Evolutionary conservation across 805 yeast genomes (phyloP), one percentile per base, ranked within the genome.

Genomic region (Kuraishia molischiana): DNA sequence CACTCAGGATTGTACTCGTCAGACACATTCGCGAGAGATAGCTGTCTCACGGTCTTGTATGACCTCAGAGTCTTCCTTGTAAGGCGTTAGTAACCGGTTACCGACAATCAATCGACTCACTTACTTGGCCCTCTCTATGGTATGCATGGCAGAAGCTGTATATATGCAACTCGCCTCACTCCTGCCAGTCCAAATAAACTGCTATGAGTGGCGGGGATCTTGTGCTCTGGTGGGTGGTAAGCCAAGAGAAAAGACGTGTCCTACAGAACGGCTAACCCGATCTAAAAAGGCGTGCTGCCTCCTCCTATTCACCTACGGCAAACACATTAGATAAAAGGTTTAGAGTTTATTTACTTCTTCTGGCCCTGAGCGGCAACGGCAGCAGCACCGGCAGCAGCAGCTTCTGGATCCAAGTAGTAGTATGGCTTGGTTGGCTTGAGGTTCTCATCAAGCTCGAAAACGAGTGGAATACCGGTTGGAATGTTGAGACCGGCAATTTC

Each of bases 311-410:
- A n/a, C n/a, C n/a, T n/a, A n/a, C n/a, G n/a, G n/a, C n/a, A n/a
- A n/a, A n/a, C n/a, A n/a, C n/a, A n/a, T n/a, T n/a, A n/a, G n/a
- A n/a, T n/a, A n/a, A n/a, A n/a, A n/a, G n/a, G n/a, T n/a, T n/a
- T n/a, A n/a, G n/a, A n/a, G n/a, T 17, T 5, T 10, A 29, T 21
- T 43, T 61, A 67, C 53, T 74, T 73, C 71, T 75, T 77, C 62
- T 72, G 72, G 64, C 97, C 97, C 73, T 89, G 97, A 55, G 85
- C 85, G 55, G 97, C 97, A 54, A 89, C 97, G 44, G 96, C 96
- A 59, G 97, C 97, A 50, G 97, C 97, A 75, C 97, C 97, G 40
- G 96, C 96, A 48, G 89, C 95, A 58, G 97, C 97, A 58, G 97
- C 97, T 72, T 86, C 97, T 57, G 97, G 97, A 71, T 89, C 97